Conservation (phyloP, 768 basidiomycete species). For the Suillus weaverae region DNA sequence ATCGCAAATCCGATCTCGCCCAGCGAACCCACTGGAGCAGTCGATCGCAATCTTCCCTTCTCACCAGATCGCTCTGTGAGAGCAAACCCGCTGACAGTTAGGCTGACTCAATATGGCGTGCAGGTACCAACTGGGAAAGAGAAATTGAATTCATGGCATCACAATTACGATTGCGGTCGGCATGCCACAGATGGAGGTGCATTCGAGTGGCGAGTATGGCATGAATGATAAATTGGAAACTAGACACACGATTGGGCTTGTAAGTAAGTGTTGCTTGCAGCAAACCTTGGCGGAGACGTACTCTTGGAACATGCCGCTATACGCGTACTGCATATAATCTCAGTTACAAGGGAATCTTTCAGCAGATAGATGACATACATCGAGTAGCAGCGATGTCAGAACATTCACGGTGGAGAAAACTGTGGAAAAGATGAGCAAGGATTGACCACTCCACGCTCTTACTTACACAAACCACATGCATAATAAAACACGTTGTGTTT, state of each 20-base stretch:
- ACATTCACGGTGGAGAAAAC: conserved; percentile 8
- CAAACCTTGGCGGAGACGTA: background rate
- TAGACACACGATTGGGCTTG: background rate
- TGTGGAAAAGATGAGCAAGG: no score
- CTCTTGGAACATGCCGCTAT: conserved; percentile 12
- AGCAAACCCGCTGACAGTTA: background rate
- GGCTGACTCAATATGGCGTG: background rate
- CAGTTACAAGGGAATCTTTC: background rate
- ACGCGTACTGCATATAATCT: background rate
- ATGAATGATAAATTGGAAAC: conserved; percentile 11
- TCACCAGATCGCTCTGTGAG: background rate
- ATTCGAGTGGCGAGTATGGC: conserved; percentile 9
- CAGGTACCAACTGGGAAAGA: background rate
- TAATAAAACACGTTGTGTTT: conserved; percentile 11
- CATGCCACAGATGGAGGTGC: conserved; percentile 7
- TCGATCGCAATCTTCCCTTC: background rate
- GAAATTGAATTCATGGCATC: background rate
- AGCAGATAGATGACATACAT: background rate
- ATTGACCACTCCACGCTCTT: background rate
- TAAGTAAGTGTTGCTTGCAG: background rate
- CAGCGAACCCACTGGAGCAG: background rate
- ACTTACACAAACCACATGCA: conserved; percentile 9
- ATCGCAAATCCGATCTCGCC: background rate
- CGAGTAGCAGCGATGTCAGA: conserved; percentile 1
- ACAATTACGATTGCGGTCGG: background rate